Conservation (phyloP, 1,139 yeast species). For the Diutina neorugosa region DNA sequence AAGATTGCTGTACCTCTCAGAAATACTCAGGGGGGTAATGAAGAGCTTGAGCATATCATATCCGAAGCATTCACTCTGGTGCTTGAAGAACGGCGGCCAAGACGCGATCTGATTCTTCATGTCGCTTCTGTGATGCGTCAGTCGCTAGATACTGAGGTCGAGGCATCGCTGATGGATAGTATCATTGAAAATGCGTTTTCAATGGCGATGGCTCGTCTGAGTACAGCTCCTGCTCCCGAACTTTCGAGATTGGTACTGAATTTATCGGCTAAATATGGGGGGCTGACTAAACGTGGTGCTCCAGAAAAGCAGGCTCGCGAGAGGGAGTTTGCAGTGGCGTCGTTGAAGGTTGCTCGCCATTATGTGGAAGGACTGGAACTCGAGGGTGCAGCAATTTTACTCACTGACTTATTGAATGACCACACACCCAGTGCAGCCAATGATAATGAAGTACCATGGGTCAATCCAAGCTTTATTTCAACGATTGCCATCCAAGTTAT, state of each 20-base stretch:
- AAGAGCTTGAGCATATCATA: constrained; percentile 11
- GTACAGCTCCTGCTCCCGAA: neutral
- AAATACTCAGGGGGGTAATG: constrained; percentile 7
- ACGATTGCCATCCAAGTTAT: neutral
- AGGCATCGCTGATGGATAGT: neutral
- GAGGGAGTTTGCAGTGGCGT: neutral
- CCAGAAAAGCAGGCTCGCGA: neutral
- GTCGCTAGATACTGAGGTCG: constrained; percentile 9
- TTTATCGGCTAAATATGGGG: neutral
- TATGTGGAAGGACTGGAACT: neutral
- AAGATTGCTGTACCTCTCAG: neutral
- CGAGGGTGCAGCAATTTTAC: neutral
- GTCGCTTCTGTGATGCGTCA: constrained; percentile 1
- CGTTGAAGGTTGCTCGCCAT: neutral
- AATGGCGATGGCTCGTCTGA: neutral
- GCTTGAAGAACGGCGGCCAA: neutral
- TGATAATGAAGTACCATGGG: neutral
- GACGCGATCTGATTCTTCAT: constrained; percentile 1
- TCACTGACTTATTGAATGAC: neutral
- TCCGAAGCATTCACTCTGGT: constrained; percentile 10
- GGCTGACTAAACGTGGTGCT: neutral
- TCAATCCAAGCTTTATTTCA: neutral
- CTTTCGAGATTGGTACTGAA: neutral
- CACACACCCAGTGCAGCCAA: neutral
- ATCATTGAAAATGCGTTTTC: neutral